phyloP scores from a whole-genome alignment of 2,329 filamentous ascomycete species.

The Neophaeococcomyces aloes region DNA sequence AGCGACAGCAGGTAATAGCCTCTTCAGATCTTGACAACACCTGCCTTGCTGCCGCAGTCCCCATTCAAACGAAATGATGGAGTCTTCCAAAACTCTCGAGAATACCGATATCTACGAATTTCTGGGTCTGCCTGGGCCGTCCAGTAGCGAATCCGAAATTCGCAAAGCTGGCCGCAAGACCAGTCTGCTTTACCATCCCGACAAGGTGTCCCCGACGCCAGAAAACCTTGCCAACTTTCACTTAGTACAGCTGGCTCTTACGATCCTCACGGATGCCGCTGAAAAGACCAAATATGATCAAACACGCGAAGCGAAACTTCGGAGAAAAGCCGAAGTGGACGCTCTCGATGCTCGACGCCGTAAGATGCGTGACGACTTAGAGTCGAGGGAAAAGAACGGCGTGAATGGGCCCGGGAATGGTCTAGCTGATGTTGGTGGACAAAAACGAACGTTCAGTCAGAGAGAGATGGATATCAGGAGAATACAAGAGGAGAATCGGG shows the following conservation, averaged over 20 bases:
- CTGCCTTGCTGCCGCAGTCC: not conserved
- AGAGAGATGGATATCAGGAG: constrained; percentile 44
- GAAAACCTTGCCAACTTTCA: constrained; percentile 72
- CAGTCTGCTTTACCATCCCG: constrained; percentile 84
- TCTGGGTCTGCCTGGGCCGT: constrained; percentile 53
- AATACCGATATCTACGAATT: constrained; percentile 65
- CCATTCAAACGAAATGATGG: not conserved
- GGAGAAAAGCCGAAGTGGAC: constrained; percentile 60
- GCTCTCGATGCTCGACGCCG: constrained; percentile 62
- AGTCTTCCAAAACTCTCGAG: constrained; percentile 42
- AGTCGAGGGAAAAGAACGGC: constrained; percentile 57
- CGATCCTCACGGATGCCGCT: constrained; percentile 62
- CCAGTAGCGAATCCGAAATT: constrained; percentile 68
- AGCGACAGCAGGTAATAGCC: not conserved
- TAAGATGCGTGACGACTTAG: constrained; percentile 76
- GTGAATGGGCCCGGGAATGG: constrained; percentile 25
- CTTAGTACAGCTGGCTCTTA: constrained; percentile 72
- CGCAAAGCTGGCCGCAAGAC: constrained; percentile 74
- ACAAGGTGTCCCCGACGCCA: constrained; percentile 65
- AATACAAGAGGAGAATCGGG: constrained; percentile 44
- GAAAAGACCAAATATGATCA: constrained; percentile 70
- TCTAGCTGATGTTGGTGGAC: constrained; percentile 38
- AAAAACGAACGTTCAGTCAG: constrained; percentile 47
- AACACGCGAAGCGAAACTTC: constrained; percentile 58
- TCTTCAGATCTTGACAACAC: not conserved